Base-by-base conservation (phyloP, 2,329 filamentous ascomycete genomes). In the Trichoderma sp. region DNA sequence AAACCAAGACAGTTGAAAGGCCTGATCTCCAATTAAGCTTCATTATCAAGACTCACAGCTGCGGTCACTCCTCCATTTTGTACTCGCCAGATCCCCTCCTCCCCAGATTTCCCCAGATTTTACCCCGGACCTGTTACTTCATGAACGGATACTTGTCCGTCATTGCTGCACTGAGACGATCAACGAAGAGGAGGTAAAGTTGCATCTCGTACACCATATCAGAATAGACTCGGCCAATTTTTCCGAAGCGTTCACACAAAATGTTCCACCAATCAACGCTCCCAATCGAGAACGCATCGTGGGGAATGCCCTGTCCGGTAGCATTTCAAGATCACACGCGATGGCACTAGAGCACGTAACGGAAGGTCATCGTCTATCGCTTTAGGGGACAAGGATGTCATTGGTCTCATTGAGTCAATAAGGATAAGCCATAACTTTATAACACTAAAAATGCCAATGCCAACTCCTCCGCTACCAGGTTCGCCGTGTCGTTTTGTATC, bases 191-290 rank as follows among this genome's bases (percentile, higher is more conserved):
- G 16, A 53, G 19, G 60, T 27, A 24, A 11, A 64, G 35, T 47
- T 57, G 52, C 52, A 57, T 57, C 52, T 56, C 35, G 35, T 11
- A 43, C 3, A 35, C 14, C 40, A 43, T n/a, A 43, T n/a, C 5
- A 16, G 33, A 35, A 56, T 10, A 4, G 16, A 7, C 33, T 61
- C 19, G 35, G 31, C 16, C 19, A 58, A 56, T 65, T 66, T 19
- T 59, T 69, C 68, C 68, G 55, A 37, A n/a, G 43, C 8, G 29
- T 31, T 4, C 33, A 52, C 47, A n/a, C 16, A 33, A 37, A 52
- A 69, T 69, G 43, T 69, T 69, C 68, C 68, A 66, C 68, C 68
- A 69, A 69, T 69, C 68, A 59, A 49, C 19, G 31, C 47, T 33
- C 49, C 19, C 35, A n/a, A 43, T 53, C 66, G 35, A 5, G n/a